Base-by-base conservation (phyloP, 2,329 filamentous ascomycete genomes). In the Helicocarpus griseus region DNA sequence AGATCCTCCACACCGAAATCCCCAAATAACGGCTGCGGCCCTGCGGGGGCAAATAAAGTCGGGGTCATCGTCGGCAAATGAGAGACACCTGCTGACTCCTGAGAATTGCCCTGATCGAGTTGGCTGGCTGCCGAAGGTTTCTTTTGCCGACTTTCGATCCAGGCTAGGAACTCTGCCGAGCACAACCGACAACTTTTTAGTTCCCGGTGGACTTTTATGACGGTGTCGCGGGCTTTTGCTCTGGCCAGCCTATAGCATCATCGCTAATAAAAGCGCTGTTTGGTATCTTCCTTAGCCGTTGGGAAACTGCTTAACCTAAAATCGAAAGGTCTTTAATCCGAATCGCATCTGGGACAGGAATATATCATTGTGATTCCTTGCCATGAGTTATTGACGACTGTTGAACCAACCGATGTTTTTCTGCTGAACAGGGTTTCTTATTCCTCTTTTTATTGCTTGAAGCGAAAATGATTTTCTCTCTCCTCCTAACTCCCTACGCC, bases 401-500 rank as follows among this genome's bases (percentile, higher is more conserved):
- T 36, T 36, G 3, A 36, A 14, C 33, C 33, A 13, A 36, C n/a
- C 8, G 2, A 9, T 41, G 1, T 14, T 3, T 35, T 14, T 9
- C n/a, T 35, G 9, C 31, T 7, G 31, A 3, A 41, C 6, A 21
- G 8, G 38, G 19, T 22, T 22, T 9, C 38, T 11, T 17, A 41
- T 41, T 41, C 21, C 17, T 41, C 7, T 31, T 17, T 8, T 31
- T 19, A n/a, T 17, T 2, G 13, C 21, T 22, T 24, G n/a, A 17
- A 22, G 14, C 24, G 21, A 50, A 29, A 7, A 70, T 69, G 66
- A 36, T 69, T 8, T 13, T 66, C 47, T 58, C 62, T 14, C 54
- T 61, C 2, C 52, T 68, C 11, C 54, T 63, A 40, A 58, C 59
- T 4, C 69, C 69, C 4, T 71, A 66, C 49, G 53, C 65, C 2